These are phyloP conservation scores for Mimosa pudica DNA, from an alignment of 306 rosid genomes.

Conservation along the genomic window DNA sequence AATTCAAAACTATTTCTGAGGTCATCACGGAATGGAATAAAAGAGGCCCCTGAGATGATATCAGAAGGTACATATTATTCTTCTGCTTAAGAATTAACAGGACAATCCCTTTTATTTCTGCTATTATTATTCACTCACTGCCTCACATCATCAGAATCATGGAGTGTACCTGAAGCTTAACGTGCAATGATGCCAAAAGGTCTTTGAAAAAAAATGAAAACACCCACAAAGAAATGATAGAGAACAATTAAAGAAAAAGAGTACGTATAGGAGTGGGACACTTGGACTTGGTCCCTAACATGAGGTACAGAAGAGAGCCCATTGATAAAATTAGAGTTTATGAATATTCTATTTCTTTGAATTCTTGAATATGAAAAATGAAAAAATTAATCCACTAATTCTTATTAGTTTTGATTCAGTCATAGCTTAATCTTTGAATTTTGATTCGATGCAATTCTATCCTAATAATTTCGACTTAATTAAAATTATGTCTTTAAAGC, in stretches of 20 bases:
- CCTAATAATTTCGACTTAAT: too few species aligned
- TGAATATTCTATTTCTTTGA: background rate
- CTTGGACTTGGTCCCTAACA: background rate
- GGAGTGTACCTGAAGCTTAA: constrained; percentile 32
- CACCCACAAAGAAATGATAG: background rate
- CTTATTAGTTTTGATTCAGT: too few species aligned
- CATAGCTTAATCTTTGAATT: too few species aligned
- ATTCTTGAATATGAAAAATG: background rate
- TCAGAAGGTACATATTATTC: background rate
- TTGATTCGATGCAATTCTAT: too few species aligned
- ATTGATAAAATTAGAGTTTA: background rate
- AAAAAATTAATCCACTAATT: too few species aligned
- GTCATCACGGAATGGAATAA: constrained; percentile 43
- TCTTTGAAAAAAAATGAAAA: constrained; percentile 14
- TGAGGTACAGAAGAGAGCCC: constrained; percentile 28
- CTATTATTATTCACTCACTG: constrained; percentile 29
- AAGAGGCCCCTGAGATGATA: constrained; percentile 14
- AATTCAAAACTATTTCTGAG: background rate
- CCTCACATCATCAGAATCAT: constrained; percentile 17
- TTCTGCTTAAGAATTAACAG: constrained; percentile 1
- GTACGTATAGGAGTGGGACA: constrained; percentile 31
- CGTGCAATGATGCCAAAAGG: background rate
- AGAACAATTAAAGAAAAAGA: constrained; percentile 27
- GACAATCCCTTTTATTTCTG: constrained; percentile 5
- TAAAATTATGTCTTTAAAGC: too few species aligned